Percentiles rank a stretch among this genome's conserved stretches.
Evolutionary conservation across 345 rosid species (phyloP).

Genomic region (Chamaenerion angustifolium): DNA sequence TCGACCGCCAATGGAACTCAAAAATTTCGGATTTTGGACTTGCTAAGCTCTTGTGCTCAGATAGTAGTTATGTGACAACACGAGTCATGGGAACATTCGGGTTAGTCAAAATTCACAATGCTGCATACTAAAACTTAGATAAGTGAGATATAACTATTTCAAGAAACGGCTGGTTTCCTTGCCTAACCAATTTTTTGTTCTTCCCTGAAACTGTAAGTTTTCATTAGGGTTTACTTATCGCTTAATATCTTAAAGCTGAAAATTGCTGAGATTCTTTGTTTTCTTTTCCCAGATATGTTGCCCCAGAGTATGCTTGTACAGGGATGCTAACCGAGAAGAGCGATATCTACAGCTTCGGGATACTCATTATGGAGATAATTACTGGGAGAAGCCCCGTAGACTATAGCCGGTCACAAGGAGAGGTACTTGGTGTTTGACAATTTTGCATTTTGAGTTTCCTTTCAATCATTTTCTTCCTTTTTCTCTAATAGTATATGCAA

Average conservation of each 20-base stretch:
- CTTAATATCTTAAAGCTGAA: too few relatives aligned
- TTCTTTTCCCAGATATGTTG: conserved; percentile 52
- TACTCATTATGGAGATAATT: conserved; percentile 82
- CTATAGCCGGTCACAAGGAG: conserved; percentile 74
- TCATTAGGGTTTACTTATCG: not conserved
- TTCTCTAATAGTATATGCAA: conserved; percentile 7
- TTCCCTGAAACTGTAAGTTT: too few relatives aligned
- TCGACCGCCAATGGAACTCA: conserved; percentile 80
- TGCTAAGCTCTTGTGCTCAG: conserved; percentile 78
- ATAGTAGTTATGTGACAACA: conserved; percentile 75
- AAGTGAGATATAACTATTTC: not conserved
- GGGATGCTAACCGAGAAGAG: conserved; percentile 95
- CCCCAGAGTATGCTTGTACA: conserved; percentile 96
- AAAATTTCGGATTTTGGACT: conserved; percentile 97
- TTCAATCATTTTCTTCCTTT: conserved; percentile 1
- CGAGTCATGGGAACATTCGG: conserved; percentile 98
- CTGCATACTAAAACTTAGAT: not conserved
- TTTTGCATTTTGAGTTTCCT: not conserved
- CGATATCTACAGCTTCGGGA: conserved; percentile 86
- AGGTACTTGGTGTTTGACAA: conserved; percentile 31
- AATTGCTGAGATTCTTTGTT: not conserved
- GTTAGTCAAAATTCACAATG: conserved; percentile 24
- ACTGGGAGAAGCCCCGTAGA: conserved; percentile 88
- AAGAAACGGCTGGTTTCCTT: too few relatives aligned
- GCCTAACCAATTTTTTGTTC: not conserved